Evolutionary conservation across 2,329 filamentous ascomycete species (phyloP).

Genomic region (Colletotrichum abscissum): DNA sequence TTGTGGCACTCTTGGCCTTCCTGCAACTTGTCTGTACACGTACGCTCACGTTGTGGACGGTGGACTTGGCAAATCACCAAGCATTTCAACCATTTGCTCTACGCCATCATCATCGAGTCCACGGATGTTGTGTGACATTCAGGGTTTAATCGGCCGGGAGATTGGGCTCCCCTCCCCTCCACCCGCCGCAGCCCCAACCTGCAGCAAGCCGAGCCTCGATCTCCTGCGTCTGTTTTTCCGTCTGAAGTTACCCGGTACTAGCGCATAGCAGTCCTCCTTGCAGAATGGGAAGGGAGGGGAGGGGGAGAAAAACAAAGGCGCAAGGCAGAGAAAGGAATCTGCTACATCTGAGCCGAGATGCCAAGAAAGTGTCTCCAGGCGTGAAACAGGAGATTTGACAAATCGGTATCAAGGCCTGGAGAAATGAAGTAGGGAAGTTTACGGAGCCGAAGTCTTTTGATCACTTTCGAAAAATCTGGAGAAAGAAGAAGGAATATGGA

Average conservation of each 20-base stretch:
- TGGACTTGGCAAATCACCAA: constrained; percentile 8
- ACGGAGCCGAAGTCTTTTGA: neutral
- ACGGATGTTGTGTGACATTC: neutral
- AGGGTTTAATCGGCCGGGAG: constrained; percentile 20
- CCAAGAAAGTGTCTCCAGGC: constrained; percentile 33
- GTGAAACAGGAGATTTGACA: constrained; percentile 32
- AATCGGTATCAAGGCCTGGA: neutral
- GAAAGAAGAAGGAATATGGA: neutral
- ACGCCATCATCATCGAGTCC: neutral
- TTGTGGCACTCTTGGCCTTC: neutral
- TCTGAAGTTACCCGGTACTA: constrained; percentile 21
- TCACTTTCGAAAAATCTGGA: neutral
- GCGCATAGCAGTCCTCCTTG: neutral
- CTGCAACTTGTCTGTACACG: constrained; percentile 8
- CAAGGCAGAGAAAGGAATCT: neutral
- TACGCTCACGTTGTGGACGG: neutral
- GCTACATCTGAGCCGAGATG: constrained; percentile 25
- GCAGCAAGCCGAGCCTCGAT: constrained; percentile 28
- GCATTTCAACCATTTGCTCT: neutral
- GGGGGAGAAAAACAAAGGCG: neutral
- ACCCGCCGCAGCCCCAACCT: constrained; percentile 25
- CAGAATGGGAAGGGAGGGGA: neutral
- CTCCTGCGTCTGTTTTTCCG: constrained; percentile 16
- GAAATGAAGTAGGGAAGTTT: neutral
- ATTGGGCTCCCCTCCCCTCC: constrained; percentile 13